Base-by-base conservation (phyloP, 2,329 filamentous ascomycete species). In the Dendryphion nanum region DNA sequence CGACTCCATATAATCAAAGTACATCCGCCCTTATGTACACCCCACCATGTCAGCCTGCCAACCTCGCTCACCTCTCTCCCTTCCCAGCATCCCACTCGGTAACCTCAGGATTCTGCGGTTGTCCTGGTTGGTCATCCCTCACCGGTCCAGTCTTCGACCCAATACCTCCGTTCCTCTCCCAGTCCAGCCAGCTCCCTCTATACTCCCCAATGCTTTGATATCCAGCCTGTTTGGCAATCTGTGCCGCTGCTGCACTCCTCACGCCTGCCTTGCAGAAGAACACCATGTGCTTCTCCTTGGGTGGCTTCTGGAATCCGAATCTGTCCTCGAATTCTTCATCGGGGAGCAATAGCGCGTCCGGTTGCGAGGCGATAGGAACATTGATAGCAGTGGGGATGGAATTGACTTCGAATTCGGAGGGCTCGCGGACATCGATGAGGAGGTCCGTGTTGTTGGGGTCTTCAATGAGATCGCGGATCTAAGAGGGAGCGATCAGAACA, bases 251-350 rank as follows among this genome's bases (percentile, higher is more conserved):
- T 31, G 76, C 73, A 52, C 87, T 89, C 60, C 93, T 76, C 47
- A 97, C 87, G 2, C 93, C 93, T 0, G 90, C 83, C 71, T 89
- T 94, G 70, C 93, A 98, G 67, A 95, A 97, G 57, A 97, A 93
- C 4, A 97, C 76, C 12, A 95, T 53, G 42, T 72, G 64, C 33
- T 63, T 55, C 30, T 79, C 73, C 42, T 71, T 71, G 2, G 56
- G 54, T 0, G 84, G 90, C 44, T 87, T 85, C 42, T 75, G 69
- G 58, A 86, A 95, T 4, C 89, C 90, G 66, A 89, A 90, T 13
- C 83, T 72, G 43, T 89, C 86, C 59, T 86, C 78, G 59, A 97
- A 97, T 47, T 95, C 89, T 10, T 87, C 85, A 0, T 76, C 73
- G 0, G 75, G 63, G 6, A 96, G 76, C 64, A 89, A 85, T 56